phyloP scores from a whole-genome alignment of 2,329 filamentous ascomycete species.

The Calycina marina region DNA sequence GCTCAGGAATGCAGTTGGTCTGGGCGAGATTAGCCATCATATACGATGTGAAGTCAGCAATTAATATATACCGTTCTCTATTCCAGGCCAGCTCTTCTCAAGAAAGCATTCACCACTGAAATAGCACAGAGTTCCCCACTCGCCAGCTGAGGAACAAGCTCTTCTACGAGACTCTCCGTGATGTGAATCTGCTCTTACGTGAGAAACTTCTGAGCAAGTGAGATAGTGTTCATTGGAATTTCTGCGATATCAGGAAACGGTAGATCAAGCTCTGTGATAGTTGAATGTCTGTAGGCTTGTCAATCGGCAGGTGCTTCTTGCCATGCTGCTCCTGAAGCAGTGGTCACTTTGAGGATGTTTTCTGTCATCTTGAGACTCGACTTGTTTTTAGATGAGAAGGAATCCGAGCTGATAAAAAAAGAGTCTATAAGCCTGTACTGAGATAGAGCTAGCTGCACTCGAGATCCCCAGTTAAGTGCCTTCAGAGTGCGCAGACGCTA shows the following conservation, averaged over 20 bases:
- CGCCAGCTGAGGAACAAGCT: constrained; percentile 31
- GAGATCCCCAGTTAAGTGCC: too few relatives aligned
- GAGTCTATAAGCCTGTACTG: too few relatives aligned
- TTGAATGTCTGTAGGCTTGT: constrained; percentile 30
- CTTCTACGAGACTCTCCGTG: constrained; percentile 31
- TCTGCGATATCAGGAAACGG: constrained; percentile 24
- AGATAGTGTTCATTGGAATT: constrained; percentile 30
- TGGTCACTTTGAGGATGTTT: constrained; percentile 18
- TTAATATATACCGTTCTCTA: constrained; percentile 32
- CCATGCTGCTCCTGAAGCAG: constrained; percentile 25
- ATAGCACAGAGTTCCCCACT: constrained; percentile 28
- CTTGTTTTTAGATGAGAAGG: not conserved
- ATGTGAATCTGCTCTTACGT: constrained; percentile 32
- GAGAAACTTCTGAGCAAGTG: constrained; percentile 31
- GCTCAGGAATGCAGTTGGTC: constrained; percentile 32
- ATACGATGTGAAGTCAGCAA: too few relatives aligned
- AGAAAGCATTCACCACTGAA: constrained; percentile 35
- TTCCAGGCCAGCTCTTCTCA: constrained; percentile 37
- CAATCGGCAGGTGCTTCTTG: constrained; percentile 30
- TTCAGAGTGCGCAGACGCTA: too few relatives aligned
- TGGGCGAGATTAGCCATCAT: too few relatives aligned
- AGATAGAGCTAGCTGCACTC: too few relatives aligned
- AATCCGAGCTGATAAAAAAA: not conserved
- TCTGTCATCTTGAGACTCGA: constrained; percentile 11
- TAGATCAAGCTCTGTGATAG: constrained; percentile 28